Conservation (phyloP, 2,329 filamentous ascomycete genomes). For the Chaetomium sp. region DNA sequence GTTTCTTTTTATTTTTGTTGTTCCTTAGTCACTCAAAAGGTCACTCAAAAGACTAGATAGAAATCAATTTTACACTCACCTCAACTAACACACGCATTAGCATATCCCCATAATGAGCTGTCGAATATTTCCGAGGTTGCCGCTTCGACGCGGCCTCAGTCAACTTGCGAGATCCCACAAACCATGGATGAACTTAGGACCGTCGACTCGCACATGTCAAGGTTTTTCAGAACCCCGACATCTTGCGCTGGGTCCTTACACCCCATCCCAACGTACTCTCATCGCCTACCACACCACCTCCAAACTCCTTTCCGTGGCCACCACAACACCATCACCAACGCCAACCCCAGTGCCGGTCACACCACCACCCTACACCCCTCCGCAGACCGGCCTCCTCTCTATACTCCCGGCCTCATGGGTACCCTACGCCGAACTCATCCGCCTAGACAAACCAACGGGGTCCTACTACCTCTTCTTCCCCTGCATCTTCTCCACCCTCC, state of each 20-base stretch:
- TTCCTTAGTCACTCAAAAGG: too few species aligned
- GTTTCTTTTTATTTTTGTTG: too few species aligned
- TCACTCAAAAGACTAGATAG: too few species aligned
- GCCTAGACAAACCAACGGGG: conserved; percentile 74
- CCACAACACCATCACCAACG: conserved; percentile 5
- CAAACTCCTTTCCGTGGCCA: conserved; percentile 16
- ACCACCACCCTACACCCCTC: conserved; percentile 51
- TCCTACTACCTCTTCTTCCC: conserved; percentile 83
- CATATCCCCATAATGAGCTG: conserved; percentile 12
- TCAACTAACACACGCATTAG: too few species aligned
- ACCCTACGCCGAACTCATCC: conserved; percentile 75
- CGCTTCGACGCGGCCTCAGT: conserved; percentile 10
- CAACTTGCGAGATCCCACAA: background rate
- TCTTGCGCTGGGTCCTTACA: conserved; percentile 11
- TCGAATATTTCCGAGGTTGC: conserved; percentile 10
- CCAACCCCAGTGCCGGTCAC: conserved; percentile 5
- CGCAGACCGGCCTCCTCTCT: conserved; percentile 64
- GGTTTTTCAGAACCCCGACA: conserved; percentile 10
- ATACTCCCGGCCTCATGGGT: conserved; percentile 62
- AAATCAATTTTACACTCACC: too few species aligned
- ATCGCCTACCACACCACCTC: conserved; percentile 21
- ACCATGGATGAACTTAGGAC: conserved; percentile 2
- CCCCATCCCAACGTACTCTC: conserved; percentile 3
- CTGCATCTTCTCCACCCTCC: conserved; percentile 74
- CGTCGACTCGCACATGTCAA: conserved; percentile 1